These are phyloP conservation scores for Seminavis robusta DNA, from an alignment of 108 stramenopile genomes.

Conservation along the genomic window DNA sequence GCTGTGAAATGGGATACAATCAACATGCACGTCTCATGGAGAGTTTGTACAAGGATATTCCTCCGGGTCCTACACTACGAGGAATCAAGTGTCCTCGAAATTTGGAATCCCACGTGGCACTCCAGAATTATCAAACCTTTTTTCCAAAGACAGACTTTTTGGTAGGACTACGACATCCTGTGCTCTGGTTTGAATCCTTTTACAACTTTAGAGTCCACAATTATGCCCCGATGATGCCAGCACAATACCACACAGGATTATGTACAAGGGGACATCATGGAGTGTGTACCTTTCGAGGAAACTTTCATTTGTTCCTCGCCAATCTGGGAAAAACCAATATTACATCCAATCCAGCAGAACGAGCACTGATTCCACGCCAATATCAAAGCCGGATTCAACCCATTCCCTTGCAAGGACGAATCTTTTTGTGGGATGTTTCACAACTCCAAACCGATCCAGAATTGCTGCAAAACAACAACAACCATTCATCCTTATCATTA, in stretches of 20 bases:
- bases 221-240: conserved; percentile 36
- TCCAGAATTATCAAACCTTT: conserved; percentile 26
- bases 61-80: neutral
- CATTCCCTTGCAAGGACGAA: neutral
- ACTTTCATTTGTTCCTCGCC: conserved; percentile 54
- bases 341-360: conserved; percentile 15
- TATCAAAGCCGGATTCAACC: conserved; percentile 1
- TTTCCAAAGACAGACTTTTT: conserved; percentile 66
- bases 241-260: conserved; percentile 24
- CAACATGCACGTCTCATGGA: conserved; percentile 30
- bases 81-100: conserved; percentile 57
- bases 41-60: conserved; percentile 25
- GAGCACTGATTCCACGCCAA: conserved; percentile 1
- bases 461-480: too few relatives aligned
- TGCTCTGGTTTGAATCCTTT: conserved; percentile 71
- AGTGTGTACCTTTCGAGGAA: conserved; percentile 63
- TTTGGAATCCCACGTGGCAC: conserved; percentile 27
- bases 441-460: conserved; percentile 25
- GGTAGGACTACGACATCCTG: conserved; percentile 73
- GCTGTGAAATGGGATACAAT: conserved; percentile 41
- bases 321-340: conserved; percentile 31
- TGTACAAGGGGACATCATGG: conserved; percentile 26
- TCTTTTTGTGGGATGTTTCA: conserved; percentile 46
- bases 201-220: conserved; percentile 75
- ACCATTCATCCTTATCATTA: too few relatives aligned